Conservation (phyloP, 306 rosid species). For the Abrus precatorius region DNA sequence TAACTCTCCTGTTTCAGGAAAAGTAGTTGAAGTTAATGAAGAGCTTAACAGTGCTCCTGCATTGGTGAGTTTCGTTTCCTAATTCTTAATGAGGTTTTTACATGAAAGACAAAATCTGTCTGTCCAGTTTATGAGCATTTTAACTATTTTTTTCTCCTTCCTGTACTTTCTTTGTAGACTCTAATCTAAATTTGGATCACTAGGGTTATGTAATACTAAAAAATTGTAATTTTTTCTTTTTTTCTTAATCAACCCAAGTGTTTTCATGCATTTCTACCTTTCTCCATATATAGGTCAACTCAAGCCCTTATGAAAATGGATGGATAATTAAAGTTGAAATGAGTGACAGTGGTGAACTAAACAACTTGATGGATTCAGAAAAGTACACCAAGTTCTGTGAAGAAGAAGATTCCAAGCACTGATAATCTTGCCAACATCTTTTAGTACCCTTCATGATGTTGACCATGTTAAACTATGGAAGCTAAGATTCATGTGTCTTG, state of each 20-base stretch:
- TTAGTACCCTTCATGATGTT: conserved; percentile 22
- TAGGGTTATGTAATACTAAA: background rate
- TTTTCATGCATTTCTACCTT: conserved; percentile 20
- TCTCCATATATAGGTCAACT: conserved; percentile 64
- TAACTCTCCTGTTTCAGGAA: conserved; percentile 88
- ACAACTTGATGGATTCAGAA: conserved; percentile 84
- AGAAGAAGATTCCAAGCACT: conserved; percentile 86
- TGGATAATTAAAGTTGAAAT: conserved; percentile 90
- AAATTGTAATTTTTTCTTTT: background rate
- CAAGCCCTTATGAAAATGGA: conserved; percentile 86
- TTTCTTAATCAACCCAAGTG: background rate
- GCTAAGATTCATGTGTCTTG: conserved; percentile 39
- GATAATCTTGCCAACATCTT: conserved; percentile 46
- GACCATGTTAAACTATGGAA: conserved; percentile 41
- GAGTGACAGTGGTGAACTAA: conserved; percentile 66
- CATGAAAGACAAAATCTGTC: background rate
- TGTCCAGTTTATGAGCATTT: conserved; percentile 8
- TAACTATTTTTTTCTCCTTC: background rate
- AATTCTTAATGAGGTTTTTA: background rate
- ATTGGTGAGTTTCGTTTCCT: conserved; percentile 67
- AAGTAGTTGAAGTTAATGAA: conserved; percentile 75
- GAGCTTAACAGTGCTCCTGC: conserved; percentile 83
- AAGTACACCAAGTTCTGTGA: conserved; percentile 93
- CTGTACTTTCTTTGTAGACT: background rate
- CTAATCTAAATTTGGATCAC: conserved; percentile 1